Evolutionary conservation across 2,329 filamentous ascomycete genomes (phyloP).

Genomic region (Tolypocladium endophyticum): DNA sequence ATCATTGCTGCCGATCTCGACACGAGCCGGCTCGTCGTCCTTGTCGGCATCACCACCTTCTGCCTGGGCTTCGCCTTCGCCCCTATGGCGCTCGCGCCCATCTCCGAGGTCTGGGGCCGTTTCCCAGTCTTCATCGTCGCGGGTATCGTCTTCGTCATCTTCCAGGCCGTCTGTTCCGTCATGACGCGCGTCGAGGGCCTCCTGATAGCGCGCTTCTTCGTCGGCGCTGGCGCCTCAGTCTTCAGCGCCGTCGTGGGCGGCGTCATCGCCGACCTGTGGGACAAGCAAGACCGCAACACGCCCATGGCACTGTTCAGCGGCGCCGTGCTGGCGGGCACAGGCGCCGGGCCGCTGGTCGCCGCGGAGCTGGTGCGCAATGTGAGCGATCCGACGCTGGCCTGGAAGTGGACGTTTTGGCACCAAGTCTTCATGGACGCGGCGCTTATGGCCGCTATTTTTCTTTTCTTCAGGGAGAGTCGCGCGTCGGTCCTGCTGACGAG

Average conservation of each 20-base stretch:
- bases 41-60: constrained; percentile 71
- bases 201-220: constrained; percentile 64
- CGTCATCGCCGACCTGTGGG: constrained; percentile 78
- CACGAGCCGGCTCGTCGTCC: constrained; percentile 53
- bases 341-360: constrained; percentile 62
- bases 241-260: constrained; percentile 92
- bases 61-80: constrained; percentile 71
- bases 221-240: constrained; percentile 64
- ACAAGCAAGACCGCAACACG: constrained; percentile 67
- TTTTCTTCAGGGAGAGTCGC: constrained; percentile 73
- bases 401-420: constrained; percentile 86
- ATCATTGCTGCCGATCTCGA: constrained; percentile 58
- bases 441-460: constrained; percentile 47
- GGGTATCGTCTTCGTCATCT: constrained; percentile 60
- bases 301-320: constrained; percentile 88
- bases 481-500: constrained; percentile 68
- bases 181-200: constrained; percentile 62
- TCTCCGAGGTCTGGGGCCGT: constrained; percentile 81
- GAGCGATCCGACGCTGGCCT: constrained; percentile 33
- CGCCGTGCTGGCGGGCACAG: constrained; percentile 66
- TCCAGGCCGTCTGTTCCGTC: constrained; percentile 63
- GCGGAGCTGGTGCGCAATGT: constrained; percentile 58
- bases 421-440: constrained; percentile 62
- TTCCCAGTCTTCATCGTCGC: constrained; percentile 71
- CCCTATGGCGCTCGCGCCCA: constrained; percentile 80